Evolutionary conservation across 495 filamentous ascomycete species (phyloP).

Genomic region (Lasiosphaeriaceae sp.): DNA sequence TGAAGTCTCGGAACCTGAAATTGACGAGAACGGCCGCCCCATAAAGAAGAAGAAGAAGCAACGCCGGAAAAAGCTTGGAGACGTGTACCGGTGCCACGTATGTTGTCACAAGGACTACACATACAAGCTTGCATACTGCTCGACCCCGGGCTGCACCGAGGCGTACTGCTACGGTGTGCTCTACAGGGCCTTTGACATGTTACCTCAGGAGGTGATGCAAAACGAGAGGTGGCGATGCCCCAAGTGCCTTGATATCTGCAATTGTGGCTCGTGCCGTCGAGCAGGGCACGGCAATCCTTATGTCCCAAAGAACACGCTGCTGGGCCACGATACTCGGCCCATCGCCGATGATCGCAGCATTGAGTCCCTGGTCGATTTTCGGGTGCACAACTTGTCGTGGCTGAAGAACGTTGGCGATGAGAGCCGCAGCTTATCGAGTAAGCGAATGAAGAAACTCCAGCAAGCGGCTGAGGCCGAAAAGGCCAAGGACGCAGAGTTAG

Average conservation of each 20-base stretch:
- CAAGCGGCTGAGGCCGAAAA: constrained; percentile 52
- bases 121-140: constrained; percentile 80
- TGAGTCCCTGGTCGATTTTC: constrained; percentile 81
- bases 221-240: constrained; percentile 81
- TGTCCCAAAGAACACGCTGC: constrained; percentile 73
- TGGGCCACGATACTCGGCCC: constrained; percentile 84
- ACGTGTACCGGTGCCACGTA: constrained; percentile 68
- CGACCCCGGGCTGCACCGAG: constrained; percentile 55
- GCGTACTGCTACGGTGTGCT: constrained; percentile 86
- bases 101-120: constrained; percentile 67
- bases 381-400: constrained; percentile 76
- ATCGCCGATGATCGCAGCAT: constrained; percentile 86
- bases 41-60: constrained; percentile 45
- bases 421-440: constrained; percentile 45
- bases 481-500: constrained; percentile 36
- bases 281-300: constrained; percentile 53
- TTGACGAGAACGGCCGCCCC: constrained; percentile 49
- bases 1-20: constrained; percentile 42
- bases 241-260: constrained; percentile 78
- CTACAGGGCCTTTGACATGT: constrained; percentile 82
- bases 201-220: constrained; percentile 75
- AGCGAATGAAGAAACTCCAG: constrained; percentile 47
- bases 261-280: constrained; percentile 70
- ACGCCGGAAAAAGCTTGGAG: constrained; percentile 41
- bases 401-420: constrained; percentile 53